Conservation (phyloP, 1,284 basidiomycete species). For the Trichosporon sp. region DNA sequence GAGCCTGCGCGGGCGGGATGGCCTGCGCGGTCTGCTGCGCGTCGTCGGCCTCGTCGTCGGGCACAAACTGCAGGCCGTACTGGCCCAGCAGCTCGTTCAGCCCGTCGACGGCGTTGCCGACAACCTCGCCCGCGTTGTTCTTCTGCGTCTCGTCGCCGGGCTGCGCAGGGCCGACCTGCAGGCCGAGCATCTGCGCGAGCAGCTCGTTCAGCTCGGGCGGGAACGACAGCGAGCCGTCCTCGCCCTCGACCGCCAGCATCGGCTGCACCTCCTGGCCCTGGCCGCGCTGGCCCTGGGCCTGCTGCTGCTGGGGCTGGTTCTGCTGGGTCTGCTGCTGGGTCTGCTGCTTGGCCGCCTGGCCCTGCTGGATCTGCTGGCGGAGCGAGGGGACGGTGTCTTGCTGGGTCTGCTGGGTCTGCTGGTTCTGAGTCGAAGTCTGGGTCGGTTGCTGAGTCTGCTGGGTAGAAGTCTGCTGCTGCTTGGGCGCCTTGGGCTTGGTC, state of each 20-base stretch:
- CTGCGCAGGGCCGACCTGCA: slow-evolving; percentile 31
- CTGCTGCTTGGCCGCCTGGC: not conserved
- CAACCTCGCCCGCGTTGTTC: slow-evolving; percentile 13
- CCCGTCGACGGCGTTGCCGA: slow-evolving; percentile 26
- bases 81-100: slow-evolving; percentile 41
- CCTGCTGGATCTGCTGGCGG: slow-evolving; percentile 2
- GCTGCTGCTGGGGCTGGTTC: not conserved
- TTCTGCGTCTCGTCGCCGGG: slow-evolving; percentile 15
- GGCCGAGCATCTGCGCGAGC: slow-evolving; percentile 41
- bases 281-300: not conserved
- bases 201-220: slow-evolving; percentile 41
- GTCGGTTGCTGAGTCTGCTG: too few relatives aligned
- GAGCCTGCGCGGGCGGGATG: not conserved
- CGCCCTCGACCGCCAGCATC: not conserved
- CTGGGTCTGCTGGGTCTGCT: not conserved
- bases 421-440: not conserved
- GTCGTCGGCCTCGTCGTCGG: slow-evolving; percentile 23
- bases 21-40: slow-evolving; percentile 14
- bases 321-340: not conserved
- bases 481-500: slow-evolving; percentile 9
- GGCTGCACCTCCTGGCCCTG: slow-evolving; percentile 1
- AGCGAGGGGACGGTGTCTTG: not conserved
- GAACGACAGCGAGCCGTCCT: slow-evolving; percentile 14
- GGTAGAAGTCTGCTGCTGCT: not conserved
- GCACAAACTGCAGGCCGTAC: slow-evolving; percentile 45